Percentiles rank a stretch among this genome's conserved stretches.
Conservation (phyloP, 805 yeast species). For the Candida piceae region DNA sequence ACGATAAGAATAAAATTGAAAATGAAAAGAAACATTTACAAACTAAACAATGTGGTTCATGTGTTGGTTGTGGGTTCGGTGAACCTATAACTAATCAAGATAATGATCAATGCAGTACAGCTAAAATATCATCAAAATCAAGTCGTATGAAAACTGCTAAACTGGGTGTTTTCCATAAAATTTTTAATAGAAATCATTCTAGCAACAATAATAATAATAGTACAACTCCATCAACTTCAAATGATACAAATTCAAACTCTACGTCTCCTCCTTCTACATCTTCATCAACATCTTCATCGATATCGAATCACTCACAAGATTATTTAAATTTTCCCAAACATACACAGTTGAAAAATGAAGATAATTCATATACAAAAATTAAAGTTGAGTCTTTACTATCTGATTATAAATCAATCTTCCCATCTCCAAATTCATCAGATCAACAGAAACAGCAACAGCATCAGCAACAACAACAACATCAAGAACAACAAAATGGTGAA, state of each 20-base stretch:
- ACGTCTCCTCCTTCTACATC: too few relatives aligned
- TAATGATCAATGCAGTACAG: not conserved
- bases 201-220: not conserved
- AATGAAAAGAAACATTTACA: conserved; percentile 1
- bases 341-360: too few relatives aligned
- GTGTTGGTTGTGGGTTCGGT: conserved; percentile 26
- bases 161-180: conserved; percentile 10
- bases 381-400: conserved; percentile 15
- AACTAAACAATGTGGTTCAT: conserved; percentile 24
- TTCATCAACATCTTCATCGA: too few relatives aligned
- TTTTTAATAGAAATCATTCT: conserved; percentile 11
- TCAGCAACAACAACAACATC: not conserved
- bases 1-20: conserved; percentile 3
- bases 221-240: conserved; percentile 8
- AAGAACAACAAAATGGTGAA: not conserved
- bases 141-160: conserved; percentile 1
- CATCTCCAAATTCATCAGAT: conserved; percentile 15
- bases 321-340: too few relatives aligned
- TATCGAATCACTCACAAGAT: too few relatives aligned
- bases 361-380: conserved; percentile 6
- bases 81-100: conserved; percentile 3
- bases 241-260: too few relatives aligned
- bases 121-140: conserved; percentile 1
- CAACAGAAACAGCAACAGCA: not conserved
- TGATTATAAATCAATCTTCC: conserved; percentile 23